These are phyloP conservation scores for Euphorbia tirucalli DNA, from an alignment of 345 rosid genomes.

Conservation along the genomic window DNA sequence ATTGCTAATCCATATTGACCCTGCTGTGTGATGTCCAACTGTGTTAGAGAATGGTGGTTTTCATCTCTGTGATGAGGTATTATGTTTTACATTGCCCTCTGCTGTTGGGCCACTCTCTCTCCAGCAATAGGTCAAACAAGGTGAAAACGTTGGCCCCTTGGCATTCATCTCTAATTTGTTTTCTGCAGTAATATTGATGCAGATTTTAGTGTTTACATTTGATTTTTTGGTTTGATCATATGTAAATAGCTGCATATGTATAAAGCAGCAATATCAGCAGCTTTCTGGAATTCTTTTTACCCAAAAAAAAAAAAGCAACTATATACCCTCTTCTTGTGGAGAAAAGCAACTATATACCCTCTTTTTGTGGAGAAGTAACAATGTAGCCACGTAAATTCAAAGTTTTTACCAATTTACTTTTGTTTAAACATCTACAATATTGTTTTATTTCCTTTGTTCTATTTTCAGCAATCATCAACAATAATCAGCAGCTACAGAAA, in stretches of 20 bases:
- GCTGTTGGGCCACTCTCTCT: constrained; percentile 1
- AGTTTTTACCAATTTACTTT: background rate
- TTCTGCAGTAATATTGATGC: background rate
- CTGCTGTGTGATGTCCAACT: background rate
- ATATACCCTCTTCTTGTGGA: too few species aligned
- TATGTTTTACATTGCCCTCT: background rate
- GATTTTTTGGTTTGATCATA: background rate
- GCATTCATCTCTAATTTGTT: background rate
- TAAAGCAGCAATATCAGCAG: too few species aligned
- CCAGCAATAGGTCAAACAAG: background rate
- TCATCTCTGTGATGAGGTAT: background rate
- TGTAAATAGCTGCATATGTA: too few species aligned
- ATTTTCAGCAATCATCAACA: background rate
- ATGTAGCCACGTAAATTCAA: background rate
- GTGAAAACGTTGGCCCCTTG: background rate
- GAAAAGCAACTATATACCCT: too few species aligned
- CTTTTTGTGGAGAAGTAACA: too few species aligned
- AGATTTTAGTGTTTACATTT: background rate
- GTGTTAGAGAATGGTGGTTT: background rate
- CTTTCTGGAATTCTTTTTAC: too few species aligned
- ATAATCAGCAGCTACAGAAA: background rate
- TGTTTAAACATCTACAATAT: background rate
- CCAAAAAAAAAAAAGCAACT: too few species aligned
- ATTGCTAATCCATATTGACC: background rate
- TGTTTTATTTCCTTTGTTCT: background rate